These are phyloP conservation scores for Vaccinium vitisidaea DNA, from an alignment of 148 eudicot genomes.

Conservation along the genomic window DNA sequence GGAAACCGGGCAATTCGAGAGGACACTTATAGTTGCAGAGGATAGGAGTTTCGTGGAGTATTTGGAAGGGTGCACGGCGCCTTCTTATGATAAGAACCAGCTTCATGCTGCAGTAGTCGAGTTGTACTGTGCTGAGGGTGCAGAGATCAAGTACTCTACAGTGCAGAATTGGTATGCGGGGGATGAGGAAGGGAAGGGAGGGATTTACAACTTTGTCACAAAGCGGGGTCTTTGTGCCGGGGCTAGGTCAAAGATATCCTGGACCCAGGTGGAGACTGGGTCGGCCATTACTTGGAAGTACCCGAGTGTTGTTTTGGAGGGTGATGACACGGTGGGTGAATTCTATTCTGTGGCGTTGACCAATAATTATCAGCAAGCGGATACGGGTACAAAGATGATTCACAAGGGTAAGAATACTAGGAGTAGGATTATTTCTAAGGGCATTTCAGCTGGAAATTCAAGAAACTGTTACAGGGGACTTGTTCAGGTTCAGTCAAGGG, in stretches of 20 bases:
- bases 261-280: conserved; percentile 98
- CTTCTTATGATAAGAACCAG: conserved; percentile 83
- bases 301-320: conserved; percentile 89
- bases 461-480: conserved; percentile 89
- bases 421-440: conserved; percentile 91
- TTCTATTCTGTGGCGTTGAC: conserved; percentile 95
- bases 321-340: conserved; percentile 90
- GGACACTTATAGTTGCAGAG: conserved; percentile 87
- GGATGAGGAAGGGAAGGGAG: conserved; percentile 84
- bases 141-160: conserved; percentile 82
- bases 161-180: conserved; percentile 98
- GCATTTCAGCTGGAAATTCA: conserved; percentile 88
- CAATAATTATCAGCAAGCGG: conserved; percentile 88
- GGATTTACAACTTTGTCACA: conserved; percentile 89
- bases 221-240: conserved; percentile 94
- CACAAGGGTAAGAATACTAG: conserved; percentile 91
- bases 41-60: conserved; percentile 92
- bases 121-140: conserved; percentile 66
- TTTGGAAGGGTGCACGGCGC: conserved; percentile 94
- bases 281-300: conserved; percentile 99
- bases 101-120: conserved; percentile 94
- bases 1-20: conserved; percentile 93
- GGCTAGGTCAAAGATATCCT: conserved; percentile 76
- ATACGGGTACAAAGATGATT: conserved; percentile 95
- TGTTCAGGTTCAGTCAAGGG: conserved; percentile 79